Conservation (phyloP, 2,329 filamentous ascomycete genomes). For the Knufia petricola region DNA sequence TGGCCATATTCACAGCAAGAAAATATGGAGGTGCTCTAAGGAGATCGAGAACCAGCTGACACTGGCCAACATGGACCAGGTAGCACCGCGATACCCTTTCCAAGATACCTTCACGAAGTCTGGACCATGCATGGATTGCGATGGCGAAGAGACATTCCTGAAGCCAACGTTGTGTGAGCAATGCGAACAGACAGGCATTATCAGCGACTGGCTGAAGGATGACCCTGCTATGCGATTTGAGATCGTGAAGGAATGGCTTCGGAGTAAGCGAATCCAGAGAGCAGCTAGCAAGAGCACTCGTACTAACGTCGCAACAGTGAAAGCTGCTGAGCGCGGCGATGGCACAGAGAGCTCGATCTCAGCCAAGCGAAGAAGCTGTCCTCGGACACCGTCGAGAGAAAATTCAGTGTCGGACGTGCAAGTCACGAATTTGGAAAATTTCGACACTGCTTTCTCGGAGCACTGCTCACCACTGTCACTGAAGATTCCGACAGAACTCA, state of each 20-base stretch:
- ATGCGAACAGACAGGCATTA: background rate
- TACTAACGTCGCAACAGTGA: background rate
- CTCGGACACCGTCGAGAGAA: background rate
- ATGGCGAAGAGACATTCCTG: background rate
- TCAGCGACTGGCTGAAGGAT: conserved; percentile 3
- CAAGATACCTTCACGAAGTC: background rate
- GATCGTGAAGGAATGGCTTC: conserved; percentile 7
- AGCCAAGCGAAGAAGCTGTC: background rate
- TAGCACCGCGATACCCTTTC: background rate
- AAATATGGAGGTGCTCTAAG: conserved; percentile 1
- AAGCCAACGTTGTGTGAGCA: conserved; percentile 1
- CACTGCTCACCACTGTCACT: background rate
- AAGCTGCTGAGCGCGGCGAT: background rate
- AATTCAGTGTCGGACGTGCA: background rate
- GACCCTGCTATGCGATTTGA: conserved; percentile 1
- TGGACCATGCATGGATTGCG: background rate
- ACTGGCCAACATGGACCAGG: background rate
- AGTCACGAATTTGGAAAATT: background rate
- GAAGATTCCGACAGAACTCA: background rate
- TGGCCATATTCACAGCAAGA: conserved; percentile 4
- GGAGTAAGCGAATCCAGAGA: background rate
- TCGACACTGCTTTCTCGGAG: background rate
- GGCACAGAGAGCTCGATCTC: background rate
- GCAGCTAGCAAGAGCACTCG: background rate
- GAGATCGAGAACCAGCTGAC: conserved; percentile 1